Base-by-base conservation (phyloP, 148 eudicot genomes). In the Nyssa sinensis region DNA sequence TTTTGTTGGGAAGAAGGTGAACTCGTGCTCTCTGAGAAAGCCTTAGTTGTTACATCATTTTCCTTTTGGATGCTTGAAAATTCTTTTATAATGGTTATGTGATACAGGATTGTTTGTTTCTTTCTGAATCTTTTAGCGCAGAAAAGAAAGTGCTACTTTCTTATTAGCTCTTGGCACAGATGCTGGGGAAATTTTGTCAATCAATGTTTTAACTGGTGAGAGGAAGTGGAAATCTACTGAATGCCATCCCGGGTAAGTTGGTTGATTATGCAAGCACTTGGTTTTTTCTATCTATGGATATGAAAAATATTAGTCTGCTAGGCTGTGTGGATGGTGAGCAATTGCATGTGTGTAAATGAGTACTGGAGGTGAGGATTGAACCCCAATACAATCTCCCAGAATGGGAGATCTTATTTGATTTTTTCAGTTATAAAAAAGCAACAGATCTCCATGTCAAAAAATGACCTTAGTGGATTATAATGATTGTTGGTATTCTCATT, bases 1-100 rank as follows among this genome's bases (percentile, higher is more conserved):
- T 37, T 68, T 63, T 14, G 29, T 73, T 47, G 80, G 80, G 55
- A 82, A 79, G 71, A 82, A 82, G 82, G 82, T 79, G 66, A 28
- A 68, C 57, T 31, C 23, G 33, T 10, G 24, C 71, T 33, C 72
- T 65, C 57, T 16, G 14, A 25, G 33, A 24, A 63, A 17, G 24
- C 57, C 37, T 17, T 33, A 41, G 9, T 32, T 53, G 1, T 19
- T 31, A 1, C 21, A 17, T 37, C 27, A 30, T 32, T 32, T 53
- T 24, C 28, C 31, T 29, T n/a, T 53, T 44, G 16, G 14, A n/a
- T 25, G 4, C 34, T 19, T 65, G 1, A 3, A 21, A 53, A 47
- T 33, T 35, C 21, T 60, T 55, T 27, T 24, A 69, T 55, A 29
- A 27, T 75, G 23, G 13, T 23, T 71, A 33, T 72, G 53, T 63